Evolutionary conservation across 805 yeast species (phyloP), one percentile per base, ranked within the genome.

Genomic region (Metschnikowia santaceciliae): DNA sequence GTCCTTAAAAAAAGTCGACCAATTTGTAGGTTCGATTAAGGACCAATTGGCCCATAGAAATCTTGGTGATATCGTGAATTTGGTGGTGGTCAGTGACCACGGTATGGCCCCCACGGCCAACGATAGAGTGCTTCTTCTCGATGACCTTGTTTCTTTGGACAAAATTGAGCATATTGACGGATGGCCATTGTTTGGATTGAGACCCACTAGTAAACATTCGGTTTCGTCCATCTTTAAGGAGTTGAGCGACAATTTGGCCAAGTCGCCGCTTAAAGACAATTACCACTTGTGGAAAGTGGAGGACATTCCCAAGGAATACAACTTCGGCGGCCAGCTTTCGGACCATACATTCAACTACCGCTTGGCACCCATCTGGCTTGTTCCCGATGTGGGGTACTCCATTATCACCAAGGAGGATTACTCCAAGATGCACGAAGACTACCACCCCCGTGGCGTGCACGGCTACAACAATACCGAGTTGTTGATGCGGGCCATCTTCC

Each of bases 51-150:
- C 61, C 0, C 61, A 64, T 17, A 72, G 96, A 49, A 83, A 86
- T 56, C 68, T 90, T 52, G 68, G 77, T 0, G 75, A 82, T 20
- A 75, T 89, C 39, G 87, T 86, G 17, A 91, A 92, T 63, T 68
- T 91, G 19, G 68, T 92, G 0, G 70, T 91, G 40, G 86, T 91
- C 3, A 88, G 96, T 42, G 97, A 91, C 65, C 97, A 90, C 64
- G 97, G 97, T 10, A 90, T 90, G 96, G 85, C 95, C 0, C 92
- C 96, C 6, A 86, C 96, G 1, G 78, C 88, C 0, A 79, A 83
- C 55, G 80, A 83, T 11, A 70, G 96, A 53, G 65, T 88, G 10
- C 69, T 90, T 1, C 81, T 81, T 54, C 66, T 91, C 53, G 96
- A 90, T 64, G 94, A 90, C 55, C 54, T 88, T 15, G 67, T 89